Conservation (phyloP, 331 rosid genomes). For the Malus hybrid region DNA sequence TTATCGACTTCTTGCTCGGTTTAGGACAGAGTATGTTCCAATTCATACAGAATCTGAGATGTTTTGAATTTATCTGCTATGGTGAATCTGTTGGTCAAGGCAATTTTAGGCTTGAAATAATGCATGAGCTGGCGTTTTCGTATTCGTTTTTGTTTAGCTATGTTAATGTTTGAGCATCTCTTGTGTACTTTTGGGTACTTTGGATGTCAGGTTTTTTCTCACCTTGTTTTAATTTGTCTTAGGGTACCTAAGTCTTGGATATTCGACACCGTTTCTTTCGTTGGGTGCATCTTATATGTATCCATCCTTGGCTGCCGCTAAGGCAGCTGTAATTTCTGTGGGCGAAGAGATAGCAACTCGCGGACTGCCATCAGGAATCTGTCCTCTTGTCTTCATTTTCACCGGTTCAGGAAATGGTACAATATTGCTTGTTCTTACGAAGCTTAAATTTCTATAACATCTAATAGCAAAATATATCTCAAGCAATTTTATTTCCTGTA, state of each 20-base stretch:
- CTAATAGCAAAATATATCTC: background rate
- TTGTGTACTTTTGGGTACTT: background rate
- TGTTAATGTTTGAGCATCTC: background rate
- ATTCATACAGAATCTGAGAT: background rate
- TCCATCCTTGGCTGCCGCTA: constrained; percentile 87
- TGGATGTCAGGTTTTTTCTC: background rate
- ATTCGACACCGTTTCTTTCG: constrained; percentile 88
- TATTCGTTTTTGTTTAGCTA: background rate
- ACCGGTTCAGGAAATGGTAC: constrained; percentile 95
- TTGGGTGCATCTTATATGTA: constrained; percentile 92
- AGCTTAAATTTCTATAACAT: background rate
- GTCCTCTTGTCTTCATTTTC: constrained; percentile 78
- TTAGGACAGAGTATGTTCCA: constrained; percentile 67
- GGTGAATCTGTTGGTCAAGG: background rate
- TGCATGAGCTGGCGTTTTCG: background rate
- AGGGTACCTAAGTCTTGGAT: constrained; percentile 89
- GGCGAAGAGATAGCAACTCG: constrained; percentile 82
- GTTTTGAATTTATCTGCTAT: background rate
- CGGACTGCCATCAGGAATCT: constrained; percentile 81
- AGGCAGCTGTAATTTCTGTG: constrained; percentile 90
- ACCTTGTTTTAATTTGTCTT: background rate
- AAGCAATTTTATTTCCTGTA: constrained; percentile 22
- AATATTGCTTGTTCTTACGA: background rate
- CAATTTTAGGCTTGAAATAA: background rate
- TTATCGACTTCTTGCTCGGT: constrained; percentile 74